Evolutionary conservation across 129 eudicot species (phyloP).

Genomic region (Artemisia tridentata): DNA sequence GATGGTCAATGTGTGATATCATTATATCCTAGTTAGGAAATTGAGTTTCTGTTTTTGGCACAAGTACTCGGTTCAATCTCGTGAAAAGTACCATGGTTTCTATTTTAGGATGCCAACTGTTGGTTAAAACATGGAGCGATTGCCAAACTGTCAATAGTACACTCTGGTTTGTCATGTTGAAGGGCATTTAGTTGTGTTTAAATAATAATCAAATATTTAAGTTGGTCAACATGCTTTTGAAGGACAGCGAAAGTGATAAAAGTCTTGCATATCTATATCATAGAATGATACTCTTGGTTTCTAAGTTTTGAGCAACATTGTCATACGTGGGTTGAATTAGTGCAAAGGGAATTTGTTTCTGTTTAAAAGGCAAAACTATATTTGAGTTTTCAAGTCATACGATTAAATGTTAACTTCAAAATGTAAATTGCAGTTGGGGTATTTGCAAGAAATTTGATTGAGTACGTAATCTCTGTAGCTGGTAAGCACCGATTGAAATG

Average conservation of each 20-base stretch:
- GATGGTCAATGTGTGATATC: not conserved
- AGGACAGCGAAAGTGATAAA: not conserved
- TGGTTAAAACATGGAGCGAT: slow-evolving; percentile 1
- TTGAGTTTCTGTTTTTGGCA: not conserved
- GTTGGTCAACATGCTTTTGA: not conserved
- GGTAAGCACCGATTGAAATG: too few species aligned
- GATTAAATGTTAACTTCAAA: slow-evolving; percentile 6
- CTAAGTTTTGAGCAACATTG: slow-evolving; percentile 9
- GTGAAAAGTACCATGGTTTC: not conserved
- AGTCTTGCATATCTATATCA: slow-evolving; percentile 7
- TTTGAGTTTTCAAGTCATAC: not conserved
- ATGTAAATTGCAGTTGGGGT: not conserved
- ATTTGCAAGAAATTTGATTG: not conserved
- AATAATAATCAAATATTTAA: too few species aligned
- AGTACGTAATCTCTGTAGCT: too few species aligned
- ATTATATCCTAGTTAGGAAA: not conserved
- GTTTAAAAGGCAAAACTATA: slow-evolving; percentile 7
- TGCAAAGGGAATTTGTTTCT: slow-evolving; percentile 19
- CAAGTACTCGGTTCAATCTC: not conserved
- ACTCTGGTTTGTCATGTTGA: too few species aligned
- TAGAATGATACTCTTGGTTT: slow-evolving; percentile 4
- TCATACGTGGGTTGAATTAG: slow-evolving; percentile 7
- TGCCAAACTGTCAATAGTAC: not conserved
- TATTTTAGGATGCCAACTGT: slow-evolving; percentile 4
- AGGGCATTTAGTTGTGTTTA: too few species aligned